Evolutionary conservation across 305 asterid genomes (phyloP).

Genomic region (Solanum hybrid): DNA sequence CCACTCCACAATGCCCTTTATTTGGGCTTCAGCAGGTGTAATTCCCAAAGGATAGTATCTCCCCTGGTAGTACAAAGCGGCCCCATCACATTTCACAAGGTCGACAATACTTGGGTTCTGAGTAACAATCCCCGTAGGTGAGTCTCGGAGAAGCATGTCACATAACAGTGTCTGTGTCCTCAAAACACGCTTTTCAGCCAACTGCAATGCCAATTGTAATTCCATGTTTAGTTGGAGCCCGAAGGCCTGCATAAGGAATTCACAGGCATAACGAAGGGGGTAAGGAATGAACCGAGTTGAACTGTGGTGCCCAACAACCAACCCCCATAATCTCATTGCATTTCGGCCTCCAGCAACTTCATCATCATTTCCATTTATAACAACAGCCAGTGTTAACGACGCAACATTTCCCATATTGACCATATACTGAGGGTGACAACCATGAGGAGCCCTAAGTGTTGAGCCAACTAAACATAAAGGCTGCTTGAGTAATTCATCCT

Average conservation of each 20-base stretch:
- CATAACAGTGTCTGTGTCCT: slow-evolving; percentile 18
- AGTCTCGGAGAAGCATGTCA: slow-evolving; percentile 22
- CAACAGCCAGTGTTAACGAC: slow-evolving; percentile 15
- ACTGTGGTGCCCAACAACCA: slow-evolving; percentile 22
- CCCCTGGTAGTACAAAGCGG: slow-evolving; percentile 17
- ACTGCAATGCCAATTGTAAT: slow-evolving; percentile 18
- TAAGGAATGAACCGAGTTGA: slow-evolving; percentile 19
- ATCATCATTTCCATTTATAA: slow-evolving; percentile 11
- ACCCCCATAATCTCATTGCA: slow-evolving; percentile 18
- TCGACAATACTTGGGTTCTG: slow-evolving; percentile 18
- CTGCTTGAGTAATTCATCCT: slow-evolving; percentile 10
- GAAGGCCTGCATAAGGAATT: slow-evolving; percentile 20
- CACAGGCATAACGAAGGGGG: slow-evolving; percentile 18
- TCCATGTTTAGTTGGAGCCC: slow-evolving; percentile 18
- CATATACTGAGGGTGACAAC: slow-evolving; percentile 20
- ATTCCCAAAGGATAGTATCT: slow-evolving; percentile 16
- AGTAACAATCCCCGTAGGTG: slow-evolving; percentile 13
- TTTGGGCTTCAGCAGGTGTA: slow-evolving; percentile 16
- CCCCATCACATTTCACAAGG: slow-evolving; percentile 24
- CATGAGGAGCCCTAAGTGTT: slow-evolving; percentile 22
- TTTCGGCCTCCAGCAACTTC: slow-evolving; percentile 7
- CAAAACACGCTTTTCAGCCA: slow-evolving; percentile 13
- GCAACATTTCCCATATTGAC: slow-evolving; percentile 19
- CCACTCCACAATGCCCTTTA: slow-evolving; percentile 18
- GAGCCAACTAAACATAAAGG: slow-evolving; percentile 22